Evolutionary conservation across 495 filamentous ascomycete genomes (phyloP), one percentile per base, ranked within the genome.

Genomic region (Aspergillus haitiensis): DNA sequence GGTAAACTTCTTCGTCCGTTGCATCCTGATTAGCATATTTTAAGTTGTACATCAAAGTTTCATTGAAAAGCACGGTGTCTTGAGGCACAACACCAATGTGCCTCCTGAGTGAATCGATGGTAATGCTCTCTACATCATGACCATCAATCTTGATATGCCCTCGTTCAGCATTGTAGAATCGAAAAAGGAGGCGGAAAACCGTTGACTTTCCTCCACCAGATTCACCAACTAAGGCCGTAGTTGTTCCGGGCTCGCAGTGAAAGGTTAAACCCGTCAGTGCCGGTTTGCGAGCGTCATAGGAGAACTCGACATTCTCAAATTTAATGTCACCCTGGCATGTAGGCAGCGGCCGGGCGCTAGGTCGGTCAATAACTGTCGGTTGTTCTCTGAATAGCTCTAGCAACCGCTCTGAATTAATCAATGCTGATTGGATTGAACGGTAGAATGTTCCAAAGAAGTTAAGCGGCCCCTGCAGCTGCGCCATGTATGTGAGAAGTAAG

Each of bases 391-490:
- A 98, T 37, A 98, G 77, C 70, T 98, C 95, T 52, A 98, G 78
- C 75, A 98, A 86, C 3, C 94, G 85, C 77, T 98, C 94, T 7
- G 92, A 91, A 61, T 96, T 97, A 67, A 98, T 97, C 88, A 98
- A 88, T 52, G 92, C 90, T 37, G 91, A 92, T 74, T 98, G 94
- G 18, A 97, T 94, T 58, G 91, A 93, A 39, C 94, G 84, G 70
- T 98, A 98, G 73, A 98, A 98, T 0, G 94, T 94, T 52, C 95
- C 94, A 73, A 98, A 97, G 81, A 95, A 98, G 72, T 97, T 97
- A 64, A 98, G 81, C 8, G 94, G 94, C 1, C 86, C 88, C 73
- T 97, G 92, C 34, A 98, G 79, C 71, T 98, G 94, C 33, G 85
- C 86, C 80, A 98, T 92, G 75, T 97, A 98, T 6, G 88, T 89